phyloP scores from a whole-genome alignment of 495 filamentous ascomycete genomes.

The Aspergillus indologenus region DNA sequence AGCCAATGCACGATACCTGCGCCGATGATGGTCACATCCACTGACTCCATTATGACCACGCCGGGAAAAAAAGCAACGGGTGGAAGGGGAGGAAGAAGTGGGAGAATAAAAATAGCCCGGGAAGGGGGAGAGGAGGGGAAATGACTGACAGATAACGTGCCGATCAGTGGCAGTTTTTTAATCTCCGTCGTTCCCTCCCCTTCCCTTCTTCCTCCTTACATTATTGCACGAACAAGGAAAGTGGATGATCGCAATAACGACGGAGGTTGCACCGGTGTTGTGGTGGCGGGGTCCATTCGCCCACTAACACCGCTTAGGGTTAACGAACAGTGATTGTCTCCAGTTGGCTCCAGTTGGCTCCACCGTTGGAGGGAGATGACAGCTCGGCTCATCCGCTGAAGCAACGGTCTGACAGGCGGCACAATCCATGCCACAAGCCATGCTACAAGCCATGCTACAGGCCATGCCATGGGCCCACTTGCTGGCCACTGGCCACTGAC shows the following conservation, averaged over 20 bases:
- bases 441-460: too few species aligned
- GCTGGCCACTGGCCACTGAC: too few species aligned
- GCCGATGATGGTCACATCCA: constrained; percentile 33
- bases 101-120: not conserved
- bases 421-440: too few species aligned
- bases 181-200: not conserved
- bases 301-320: not conserved
- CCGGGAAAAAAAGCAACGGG: too few species aligned
- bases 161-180: not conserved
- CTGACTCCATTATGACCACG: constrained; percentile 26
- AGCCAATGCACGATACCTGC: constrained; percentile 39
- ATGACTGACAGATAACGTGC: not conserved
- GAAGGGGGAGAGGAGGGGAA: too few species aligned
- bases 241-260: not conserved
- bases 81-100: not conserved
- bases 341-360: too few species aligned
- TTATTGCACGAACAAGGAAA: not conserved
- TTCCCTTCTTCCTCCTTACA: not conserved
- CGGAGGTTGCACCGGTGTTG: too few species aligned
- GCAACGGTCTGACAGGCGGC: too few species aligned
- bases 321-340: too few species aligned
- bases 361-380: not conserved
- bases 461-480: too few species aligned
- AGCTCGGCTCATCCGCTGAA: not conserved
- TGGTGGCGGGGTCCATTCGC: too few species aligned